Base-by-base conservation (phyloP, 768 basidiomycete species). In the Lanmaoa pseudosensibilis region DNA sequence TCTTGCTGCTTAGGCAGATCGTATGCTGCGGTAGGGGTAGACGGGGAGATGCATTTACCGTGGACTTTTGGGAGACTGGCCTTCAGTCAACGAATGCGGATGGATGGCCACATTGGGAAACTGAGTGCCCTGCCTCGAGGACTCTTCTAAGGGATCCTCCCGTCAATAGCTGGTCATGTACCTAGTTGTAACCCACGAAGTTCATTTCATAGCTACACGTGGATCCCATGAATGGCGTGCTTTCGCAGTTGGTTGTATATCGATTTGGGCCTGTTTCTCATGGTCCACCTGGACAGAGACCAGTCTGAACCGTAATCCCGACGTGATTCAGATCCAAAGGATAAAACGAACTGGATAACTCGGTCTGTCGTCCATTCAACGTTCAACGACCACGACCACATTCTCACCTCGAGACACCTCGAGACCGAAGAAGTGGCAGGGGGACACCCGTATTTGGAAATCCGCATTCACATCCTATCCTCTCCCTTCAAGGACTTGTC, bases 81-180 rank as follows among this genome's bases (percentile, higher is more conserved):
- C n/a, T n/a, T 25, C 25, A 25, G 25, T 5, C 25, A 25, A 25
- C 25, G 50, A 94, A 75, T 72, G 84, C 56, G 69, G 5, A 15
- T 23, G 13, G 13, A 27, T 5, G 16, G 80, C 0, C 81, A 86
- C 64, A 77, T 87, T n/a, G 84, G 85, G 12, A 71, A 69, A 34
- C 65, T 83, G 61, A 56, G 66, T 9, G 75, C 44, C 19, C 55
- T 56, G 2, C 32, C 27, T 27, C 27, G 27, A 30, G 27, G 15
- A n/a, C 18, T 11, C 13, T 36, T 16, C 52, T 50, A 2, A 82
- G 84, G 15, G 80, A 80, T 36, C 69, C 11, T 27, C 83, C 81
- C 13, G 32, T 36, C 5, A 61, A 63, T 38, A 61, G 30, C 6
- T 37, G 34, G 43, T 39, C 55, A 19, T 10, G 16, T 34, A 33